Base-by-base conservation (phyloP, 768 basidiomycete species). In the Hemileccinum impolitum region DNA sequence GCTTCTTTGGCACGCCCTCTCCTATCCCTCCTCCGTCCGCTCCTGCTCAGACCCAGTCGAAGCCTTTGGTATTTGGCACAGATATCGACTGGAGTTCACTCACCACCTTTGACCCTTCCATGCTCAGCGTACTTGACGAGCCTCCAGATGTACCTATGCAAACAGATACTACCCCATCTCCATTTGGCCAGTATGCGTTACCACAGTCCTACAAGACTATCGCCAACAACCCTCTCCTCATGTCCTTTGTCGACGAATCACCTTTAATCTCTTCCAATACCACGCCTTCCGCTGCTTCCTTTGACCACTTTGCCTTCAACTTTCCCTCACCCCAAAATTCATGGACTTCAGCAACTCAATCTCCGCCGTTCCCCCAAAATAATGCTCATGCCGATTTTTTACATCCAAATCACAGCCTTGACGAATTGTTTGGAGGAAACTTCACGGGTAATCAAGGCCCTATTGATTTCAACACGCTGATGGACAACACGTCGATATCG, bases 221-320 rank as follows among this genome's bases (percentile, higher is more conserved):
- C 49, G 89, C 89, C 43, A 83, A 77, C 69, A 91, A 91, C 54
- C 89, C 90, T 1, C 76, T 83, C 69, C 91, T 86, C 73, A 89
- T 87, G 74, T 88, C 89, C n/a, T 86, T 86, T 62, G 79, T 84
- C 14, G 77, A 81, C 17, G 83, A 84, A 52, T 58, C 70, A 31
- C 64, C 69, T 14, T 59, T 70, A 1, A 39, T 37, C 13, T 39
- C 54, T 38, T 45, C 55, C 21, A 52, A 58, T 48, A 52, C 59
- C 52, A 58, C 45, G 17, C 32, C 58, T 15, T 35, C 48, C 30
- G 5, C 52, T 43, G 59, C 50, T 51, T 51, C 63, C 43, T 58
- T 68, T 38, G 72, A 64, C 47, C 54, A 69, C 14, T 80, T 80
- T 59, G 70, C 78, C 50, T 72, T 82, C 58, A 72, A 58, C 52